phyloP scores from a whole-genome alignment of 176 grass and related monocot genomes.

The Triticum urartu region DNA sequence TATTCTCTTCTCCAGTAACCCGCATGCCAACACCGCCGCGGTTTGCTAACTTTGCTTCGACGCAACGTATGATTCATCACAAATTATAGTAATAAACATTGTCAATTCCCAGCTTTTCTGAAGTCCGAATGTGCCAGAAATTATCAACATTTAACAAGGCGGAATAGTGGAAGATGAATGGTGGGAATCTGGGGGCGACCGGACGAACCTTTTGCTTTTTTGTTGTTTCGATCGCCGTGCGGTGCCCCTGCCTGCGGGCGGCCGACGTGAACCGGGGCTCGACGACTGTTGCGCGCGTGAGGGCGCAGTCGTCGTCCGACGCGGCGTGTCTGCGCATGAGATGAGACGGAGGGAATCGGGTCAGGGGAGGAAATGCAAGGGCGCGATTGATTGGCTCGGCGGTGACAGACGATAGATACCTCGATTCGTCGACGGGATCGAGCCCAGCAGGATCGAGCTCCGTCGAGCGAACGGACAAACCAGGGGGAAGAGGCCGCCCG shows the following conservation, averaged over 20 bases:
- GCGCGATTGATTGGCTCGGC: background rate
- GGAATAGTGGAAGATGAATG: no score
- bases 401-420: background rate
- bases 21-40: background rate
- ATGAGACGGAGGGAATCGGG: background rate
- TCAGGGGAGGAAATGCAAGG: background rate
- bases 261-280: no score
- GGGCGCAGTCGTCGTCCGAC: background rate
- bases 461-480: conserved; percentile 21
- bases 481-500: background rate
- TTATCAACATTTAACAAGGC: no score
- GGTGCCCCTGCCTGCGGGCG: no score
- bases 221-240: no score
- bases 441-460: background rate
- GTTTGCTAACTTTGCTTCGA: no score
- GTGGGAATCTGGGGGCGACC: no score
- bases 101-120: no score
- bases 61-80: no score
- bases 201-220: background rate
- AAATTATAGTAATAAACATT: no score
- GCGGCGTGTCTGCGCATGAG: background rate
- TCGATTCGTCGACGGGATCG: background rate
- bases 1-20: background rate
- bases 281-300: no score
- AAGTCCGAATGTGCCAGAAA: no score